phyloP scores from a whole-genome alignment of 2,329 filamentous ascomycete genomes.

The Paracamarosporium sp. region DNA sequence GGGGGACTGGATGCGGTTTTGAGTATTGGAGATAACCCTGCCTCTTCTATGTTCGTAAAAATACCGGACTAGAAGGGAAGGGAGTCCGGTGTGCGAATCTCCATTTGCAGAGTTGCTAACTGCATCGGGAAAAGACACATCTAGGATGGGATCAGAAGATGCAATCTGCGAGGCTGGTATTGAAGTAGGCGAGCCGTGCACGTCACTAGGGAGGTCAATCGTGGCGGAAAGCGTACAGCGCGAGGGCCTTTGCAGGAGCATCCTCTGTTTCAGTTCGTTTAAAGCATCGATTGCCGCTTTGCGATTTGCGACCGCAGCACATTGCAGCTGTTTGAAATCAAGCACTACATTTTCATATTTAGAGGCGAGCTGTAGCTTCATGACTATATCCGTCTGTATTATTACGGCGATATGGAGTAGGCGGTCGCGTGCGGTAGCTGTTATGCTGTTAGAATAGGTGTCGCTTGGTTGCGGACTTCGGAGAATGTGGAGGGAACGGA shows the following conservation, averaged over 20 bases:
- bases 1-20: slow-evolving; percentile 8
- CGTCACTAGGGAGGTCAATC: slow-evolving; percentile 5
- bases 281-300: slow-evolving; percentile 41
- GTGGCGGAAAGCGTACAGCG: slow-evolving; percentile 20
- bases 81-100: slow-evolving; percentile 21
- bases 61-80: slow-evolving; percentile 28
- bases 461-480: slow-evolving; percentile 17
- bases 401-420: slow-evolving; percentile 47
- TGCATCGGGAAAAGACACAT: slow-evolving; percentile 24
- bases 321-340: slow-evolving; percentile 45
- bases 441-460: slow-evolving; percentile 12
- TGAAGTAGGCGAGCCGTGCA: slow-evolving; percentile 15
- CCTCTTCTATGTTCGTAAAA: slow-evolving; percentile 26
- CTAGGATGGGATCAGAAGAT: slow-evolving; percentile 13
- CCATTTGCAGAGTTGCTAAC: slow-evolving; percentile 22
- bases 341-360: slow-evolving; percentile 40
- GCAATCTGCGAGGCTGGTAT: slow-evolving; percentile 23
- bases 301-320: slow-evolving; percentile 44
- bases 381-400: slow-evolving; percentile 51
- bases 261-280: slow-evolving; percentile 47
- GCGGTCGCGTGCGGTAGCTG: slow-evolving; percentile 45
- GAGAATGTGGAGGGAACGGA: slow-evolving; percentile 24
- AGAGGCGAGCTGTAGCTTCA: slow-evolving; percentile 46
- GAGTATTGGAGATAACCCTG: slow-evolving; percentile 16
- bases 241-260: slow-evolving; percentile 32